A percentile compares a stretch with the other conserved stretches of the same genome.
These are phyloP conservation scores for Hippophae tibetana DNA, from an alignment of 306 rosid species.

Conservation along the genomic window DNA sequence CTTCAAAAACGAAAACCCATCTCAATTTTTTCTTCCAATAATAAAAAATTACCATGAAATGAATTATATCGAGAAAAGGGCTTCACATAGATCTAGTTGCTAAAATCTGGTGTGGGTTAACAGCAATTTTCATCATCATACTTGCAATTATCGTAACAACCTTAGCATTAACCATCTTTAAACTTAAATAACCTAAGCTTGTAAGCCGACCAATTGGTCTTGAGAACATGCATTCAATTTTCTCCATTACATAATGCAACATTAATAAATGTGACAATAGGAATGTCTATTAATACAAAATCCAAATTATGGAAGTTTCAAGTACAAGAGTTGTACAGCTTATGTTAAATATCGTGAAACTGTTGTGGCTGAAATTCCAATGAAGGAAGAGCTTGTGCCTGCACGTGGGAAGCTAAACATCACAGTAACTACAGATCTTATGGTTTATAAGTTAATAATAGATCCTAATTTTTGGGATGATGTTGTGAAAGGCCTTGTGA, in stretches of 20 bases:
- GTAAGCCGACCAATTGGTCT: not conserved
- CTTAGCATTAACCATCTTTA: not conserved
- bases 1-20: too few species aligned
- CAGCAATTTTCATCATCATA: not conserved
- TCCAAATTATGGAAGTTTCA: slow-evolving; percentile 15
- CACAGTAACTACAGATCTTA: slow-evolving; percentile 4
- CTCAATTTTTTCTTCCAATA: too few species aligned
- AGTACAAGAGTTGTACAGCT: slow-evolving; percentile 5
- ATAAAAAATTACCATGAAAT: too few species aligned
- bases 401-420: slow-evolving; percentile 10
- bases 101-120: not conserved
- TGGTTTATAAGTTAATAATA: not conserved
- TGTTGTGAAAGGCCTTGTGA: slow-evolving; percentile 15
- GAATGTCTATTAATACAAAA: slow-evolving; percentile 24
- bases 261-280: slow-evolving; percentile 18
- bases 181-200: not conserved
- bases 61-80: too few species aligned
- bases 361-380: slow-evolving; percentile 11
- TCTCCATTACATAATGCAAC: not conserved
- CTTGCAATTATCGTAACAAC: not conserved
- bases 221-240: not conserved
- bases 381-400: slow-evolving; percentile 3
- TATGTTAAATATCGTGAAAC: slow-evolving; percentile 3
- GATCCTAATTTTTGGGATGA: slow-evolving; percentile 11
- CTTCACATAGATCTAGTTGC: too few species aligned